A percentile compares a stretch with the other conserved stretches of the same genome.
Evolutionary conservation across 495 filamentous ascomycete species (phyloP).

Genomic region (Penicillium silybi): DNA sequence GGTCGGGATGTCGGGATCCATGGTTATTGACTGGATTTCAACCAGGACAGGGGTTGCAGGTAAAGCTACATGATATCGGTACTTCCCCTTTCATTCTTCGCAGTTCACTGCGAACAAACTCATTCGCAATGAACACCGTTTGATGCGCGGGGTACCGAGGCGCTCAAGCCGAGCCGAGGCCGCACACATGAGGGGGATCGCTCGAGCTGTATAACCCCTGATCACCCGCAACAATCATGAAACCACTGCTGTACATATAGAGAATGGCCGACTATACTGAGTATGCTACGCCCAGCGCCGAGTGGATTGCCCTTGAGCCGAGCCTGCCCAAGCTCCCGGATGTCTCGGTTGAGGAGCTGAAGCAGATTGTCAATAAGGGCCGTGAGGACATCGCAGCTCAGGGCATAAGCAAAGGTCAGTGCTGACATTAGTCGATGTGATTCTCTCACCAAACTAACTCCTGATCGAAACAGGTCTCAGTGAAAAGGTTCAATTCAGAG

Average conservation of each 20-base stretch:
- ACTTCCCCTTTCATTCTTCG: too few relatives aligned
- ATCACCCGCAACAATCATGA: not conserved
- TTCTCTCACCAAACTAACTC: not conserved
- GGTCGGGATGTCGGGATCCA: slow-evolving; percentile 16
- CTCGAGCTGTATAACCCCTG: not conserved
- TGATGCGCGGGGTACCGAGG: slow-evolving; percentile 11
- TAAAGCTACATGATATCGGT: not conserved
- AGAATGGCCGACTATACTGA: slow-evolving; percentile 40
- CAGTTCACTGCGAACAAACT: not conserved
- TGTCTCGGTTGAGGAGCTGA: slow-evolving; percentile 23
- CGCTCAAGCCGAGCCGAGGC: slow-evolving; percentile 22
- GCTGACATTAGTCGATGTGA: too few relatives aligned
- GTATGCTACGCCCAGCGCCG: slow-evolving; percentile 35
- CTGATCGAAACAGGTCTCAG: slow-evolving; percentile 10
- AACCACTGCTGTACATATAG: not conserved
- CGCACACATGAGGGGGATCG: not conserved
- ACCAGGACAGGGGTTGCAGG: not conserved
- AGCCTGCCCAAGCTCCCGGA: slow-evolving; percentile 21
- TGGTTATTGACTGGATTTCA: slow-evolving; percentile 3
- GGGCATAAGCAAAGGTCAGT: slow-evolving; percentile 12
- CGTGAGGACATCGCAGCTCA: slow-evolving; percentile 33
- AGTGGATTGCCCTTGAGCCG: slow-evolving; percentile 38
- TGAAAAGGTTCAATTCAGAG: slow-evolving; percentile 22
- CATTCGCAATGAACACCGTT: slow-evolving; percentile 3
- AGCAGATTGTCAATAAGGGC: slow-evolving; percentile 22